Evolutionary conservation across 2,329 filamentous ascomycete genomes (phyloP).

Genomic region (Pyricularia grisea): DNA sequence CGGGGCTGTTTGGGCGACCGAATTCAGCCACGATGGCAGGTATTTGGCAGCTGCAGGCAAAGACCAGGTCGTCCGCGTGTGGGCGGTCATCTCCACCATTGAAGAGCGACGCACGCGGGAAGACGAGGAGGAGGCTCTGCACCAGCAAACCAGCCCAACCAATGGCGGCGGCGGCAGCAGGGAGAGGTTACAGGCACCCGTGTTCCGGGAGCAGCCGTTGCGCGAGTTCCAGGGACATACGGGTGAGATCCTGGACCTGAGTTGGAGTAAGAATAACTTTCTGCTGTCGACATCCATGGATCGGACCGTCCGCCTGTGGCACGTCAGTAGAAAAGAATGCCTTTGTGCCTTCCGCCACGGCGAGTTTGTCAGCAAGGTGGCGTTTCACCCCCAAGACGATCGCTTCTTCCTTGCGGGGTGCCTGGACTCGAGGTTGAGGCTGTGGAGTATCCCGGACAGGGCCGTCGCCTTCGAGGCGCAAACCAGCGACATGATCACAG

Average conservation of each 20-base stretch:
- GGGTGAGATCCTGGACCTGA: conserved; percentile 79
- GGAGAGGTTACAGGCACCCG: conserved; percentile 73
- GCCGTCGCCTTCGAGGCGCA: conserved; percentile 74
- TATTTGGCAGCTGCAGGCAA: conserved; percentile 90
- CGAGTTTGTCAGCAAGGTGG: conserved; percentile 89
- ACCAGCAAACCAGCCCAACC: not conserved
- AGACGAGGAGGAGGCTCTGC: conserved; percentile 47
- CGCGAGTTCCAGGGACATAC: conserved; percentile 77
- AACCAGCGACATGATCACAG: conserved; percentile 81
- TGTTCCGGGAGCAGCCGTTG: conserved; percentile 72
- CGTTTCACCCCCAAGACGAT: conserved; percentile 91
- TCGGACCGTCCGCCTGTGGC: conserved; percentile 92
- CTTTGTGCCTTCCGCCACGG: conserved; percentile 90
- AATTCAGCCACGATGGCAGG: conserved; percentile 86
- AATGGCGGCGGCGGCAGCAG: conserved; percentile 24
- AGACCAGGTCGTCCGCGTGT: conserved; percentile 77
- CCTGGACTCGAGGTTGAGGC: conserved; percentile 73
- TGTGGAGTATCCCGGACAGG: conserved; percentile 98
- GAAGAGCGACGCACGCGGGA: conserved; percentile 72
- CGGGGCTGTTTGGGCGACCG: conserved; percentile 81
- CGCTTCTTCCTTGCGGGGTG: conserved; percentile 94
- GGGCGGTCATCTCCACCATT: conserved; percentile 73
- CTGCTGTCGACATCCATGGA: conserved; percentile 95
- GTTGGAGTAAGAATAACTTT: conserved; percentile 99
- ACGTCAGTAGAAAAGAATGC: conserved; percentile 75